These are phyloP conservation scores for Myxozyma vanderwaltii DNA, from an alignment of 805 yeast genomes.

Conservation along the genomic window DNA sequence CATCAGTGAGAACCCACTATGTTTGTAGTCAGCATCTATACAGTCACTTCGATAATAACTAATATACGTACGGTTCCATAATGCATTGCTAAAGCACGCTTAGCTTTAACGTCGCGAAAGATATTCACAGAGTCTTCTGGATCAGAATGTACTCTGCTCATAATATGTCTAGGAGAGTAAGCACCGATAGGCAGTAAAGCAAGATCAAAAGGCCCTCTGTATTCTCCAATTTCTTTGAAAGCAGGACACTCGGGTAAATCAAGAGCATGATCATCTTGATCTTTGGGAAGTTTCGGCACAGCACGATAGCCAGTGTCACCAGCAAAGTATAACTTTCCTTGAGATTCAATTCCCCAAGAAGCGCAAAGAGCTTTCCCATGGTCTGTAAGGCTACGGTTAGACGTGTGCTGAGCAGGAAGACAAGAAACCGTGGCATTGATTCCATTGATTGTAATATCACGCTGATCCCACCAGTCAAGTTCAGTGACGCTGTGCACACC, in stretches of 20 bases:
- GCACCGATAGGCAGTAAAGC: constrained; percentile 30
- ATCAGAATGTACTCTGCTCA: constrained; percentile 26
- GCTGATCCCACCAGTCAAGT: constrained; percentile 88
- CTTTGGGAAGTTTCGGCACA: constrained; percentile 17
- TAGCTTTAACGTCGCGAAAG: constrained; percentile 21
- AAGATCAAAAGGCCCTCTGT: constrained; percentile 29
- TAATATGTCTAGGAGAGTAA: constrained; percentile 30
- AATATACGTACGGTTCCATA: constrained; percentile 22
- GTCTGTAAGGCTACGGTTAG: constrained; percentile 17
- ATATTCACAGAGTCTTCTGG: constrained; percentile 27
- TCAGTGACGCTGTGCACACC: constrained; percentile 68
- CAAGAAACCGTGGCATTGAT: constrained; percentile 13
- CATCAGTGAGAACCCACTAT: constrained; percentile 27
- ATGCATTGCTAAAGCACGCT: constrained; percentile 29
- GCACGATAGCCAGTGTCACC: constrained; percentile 75
- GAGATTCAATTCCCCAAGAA: constrained; percentile 18
- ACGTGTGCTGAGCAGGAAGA: constrained; percentile 25
- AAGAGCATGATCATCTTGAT: constrained; percentile 24
- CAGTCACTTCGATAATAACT: background rate
- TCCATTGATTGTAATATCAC: constrained; percentile 18
- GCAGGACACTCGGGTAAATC: constrained; percentile 28
- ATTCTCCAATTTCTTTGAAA: constrained; percentile 22
- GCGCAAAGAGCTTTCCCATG: constrained; percentile 24
- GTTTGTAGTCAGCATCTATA: background rate
- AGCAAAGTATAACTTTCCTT: constrained; percentile 15